Evolutionary conservation across 2,329 filamentous ascomycete genomes (phyloP), one percentile per base, ranked within the genome.

Genomic region (Claviceps digitariae): DNA sequence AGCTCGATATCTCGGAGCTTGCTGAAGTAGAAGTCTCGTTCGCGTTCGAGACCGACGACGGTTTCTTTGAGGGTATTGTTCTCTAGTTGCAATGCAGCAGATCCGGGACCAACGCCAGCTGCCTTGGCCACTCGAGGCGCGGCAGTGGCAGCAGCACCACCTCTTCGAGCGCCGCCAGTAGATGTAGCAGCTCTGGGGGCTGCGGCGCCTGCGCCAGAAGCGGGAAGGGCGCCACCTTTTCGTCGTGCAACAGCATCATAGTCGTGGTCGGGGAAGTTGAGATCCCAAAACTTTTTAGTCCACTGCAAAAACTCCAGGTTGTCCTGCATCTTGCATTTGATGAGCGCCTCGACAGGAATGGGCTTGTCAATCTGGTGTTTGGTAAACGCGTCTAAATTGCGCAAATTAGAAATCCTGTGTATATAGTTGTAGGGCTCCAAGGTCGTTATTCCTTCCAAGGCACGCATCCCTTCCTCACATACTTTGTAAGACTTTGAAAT

Each of bases 261-360:
- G 59, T 97, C 93, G 63, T 93, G 90, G 55, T 93, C 93, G 8
- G 93, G 93, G 72, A 88, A 98, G 77, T 96, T 90, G 67, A 96
- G 88, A 66, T 98, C 93, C 93, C 93, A 98, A 75, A 90, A 96
- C 62, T 80, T 78, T 80, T 98, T 98, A 55, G 84, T 84, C 86
- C 90, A 98, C 74, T 98, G 93, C 56, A 98, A 77, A 69, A 98
- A 98, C 67, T 97, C 93, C 63, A 98, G 86, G 75, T 98, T 98
- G 72, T 98, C 93, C 78, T 98, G 93, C 91, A 98, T 98, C 77
- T 95, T 96, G 78, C 93, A 98, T 72, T 97, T 98, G 63, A 93
- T 82, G 56, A 98, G 83, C 55, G 79, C 76, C 69, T 95, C 83
- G 67, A 97, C 89, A 55, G 89, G 89, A 62, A 98, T 84, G 29